phyloP scores from a whole-genome alignment of 345 rosid species.

The Eutrema japonicum region DNA sequence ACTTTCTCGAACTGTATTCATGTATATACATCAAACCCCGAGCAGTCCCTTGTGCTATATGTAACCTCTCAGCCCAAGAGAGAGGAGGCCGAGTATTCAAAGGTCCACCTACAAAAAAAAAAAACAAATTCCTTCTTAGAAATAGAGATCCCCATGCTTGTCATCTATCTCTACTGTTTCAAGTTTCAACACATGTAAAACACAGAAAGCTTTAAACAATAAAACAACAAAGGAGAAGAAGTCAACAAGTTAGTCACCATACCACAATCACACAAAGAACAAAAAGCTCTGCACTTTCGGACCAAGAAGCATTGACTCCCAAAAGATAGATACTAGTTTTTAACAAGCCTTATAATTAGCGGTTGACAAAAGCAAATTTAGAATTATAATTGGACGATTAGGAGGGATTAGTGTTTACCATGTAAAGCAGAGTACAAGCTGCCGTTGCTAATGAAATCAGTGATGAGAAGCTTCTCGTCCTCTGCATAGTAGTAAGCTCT shows the following conservation, averaged over 20 bases:
- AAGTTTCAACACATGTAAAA: slow-evolving; percentile 31
- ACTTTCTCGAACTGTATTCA: slow-evolving; percentile 71
- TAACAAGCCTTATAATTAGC: not conserved
- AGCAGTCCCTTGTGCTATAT: slow-evolving; percentile 83
- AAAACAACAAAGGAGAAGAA: slow-evolving; percentile 26
- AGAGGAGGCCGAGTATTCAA: slow-evolving; percentile 51
- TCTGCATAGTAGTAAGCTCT: slow-evolving; percentile 96
- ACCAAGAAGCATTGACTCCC: slow-evolving; percentile 11
- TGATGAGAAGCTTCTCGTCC: slow-evolving; percentile 92
- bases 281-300: slow-evolving; percentile 26
- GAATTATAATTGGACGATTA: not conserved
- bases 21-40: slow-evolving; percentile 85
- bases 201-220: slow-evolving; percentile 17
- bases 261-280: slow-evolving; percentile 14
- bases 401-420: slow-evolving; percentile 39
- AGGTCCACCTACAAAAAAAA: slow-evolving; percentile 51
- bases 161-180: not conserved
- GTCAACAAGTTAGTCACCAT: slow-evolving; percentile 22
- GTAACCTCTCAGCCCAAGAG: slow-evolving; percentile 76
- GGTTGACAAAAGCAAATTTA: not conserved
- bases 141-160: not conserved
- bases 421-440: slow-evolving; percentile 73
- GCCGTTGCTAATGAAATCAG: slow-evolving; percentile 82
- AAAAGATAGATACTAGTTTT: not conserved
- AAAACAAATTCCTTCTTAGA: slow-evolving; percentile 8